These are phyloP conservation scores for Cyberlindnera mississippiensis DNA, from an alignment of 805 yeast genomes.

Conservation along the genomic window DNA sequence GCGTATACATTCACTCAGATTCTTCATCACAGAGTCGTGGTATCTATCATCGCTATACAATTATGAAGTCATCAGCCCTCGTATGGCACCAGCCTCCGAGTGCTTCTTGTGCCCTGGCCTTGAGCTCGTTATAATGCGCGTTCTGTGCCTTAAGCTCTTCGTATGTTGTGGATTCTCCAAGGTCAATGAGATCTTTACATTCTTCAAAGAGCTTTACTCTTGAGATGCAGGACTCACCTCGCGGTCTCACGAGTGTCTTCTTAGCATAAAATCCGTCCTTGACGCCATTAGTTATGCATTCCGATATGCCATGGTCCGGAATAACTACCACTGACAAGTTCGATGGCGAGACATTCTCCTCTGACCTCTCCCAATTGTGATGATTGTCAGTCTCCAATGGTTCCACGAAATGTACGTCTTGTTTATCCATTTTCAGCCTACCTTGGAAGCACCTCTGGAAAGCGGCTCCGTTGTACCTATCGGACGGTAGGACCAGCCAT, in stretches of 20 bases:
- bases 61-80: constrained; percentile 38
- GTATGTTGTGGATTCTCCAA: constrained; percentile 24
- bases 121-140: constrained; percentile 28
- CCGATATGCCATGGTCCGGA: constrained; percentile 19
- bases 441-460: constrained; percentile 19
- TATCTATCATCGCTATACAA: too few relatives aligned
- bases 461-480: constrained; percentile 21
- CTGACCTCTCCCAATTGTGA: constrained; percentile 16
- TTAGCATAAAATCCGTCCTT: constrained; percentile 53
- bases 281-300: constrained; percentile 51
- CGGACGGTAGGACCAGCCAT: constrained; percentile 46
- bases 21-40: too few relatives aligned
- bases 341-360: constrained; percentile 14
- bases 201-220: constrained; percentile 22
- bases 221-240: constrained; percentile 41
- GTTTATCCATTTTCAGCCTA: constrained; percentile 13
- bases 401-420: constrained; percentile 1
- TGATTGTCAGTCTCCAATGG: constrained; percentile 7
- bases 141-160: constrained; percentile 29
- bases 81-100: constrained; percentile 48
- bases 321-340: constrained; percentile 29
- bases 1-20: too few relatives aligned
- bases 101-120: constrained; percentile 28
- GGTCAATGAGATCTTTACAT: constrained; percentile 17
- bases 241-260: constrained; percentile 38